Evolutionary conservation across 495 filamentous ascomycete species (phyloP).

Genomic region (Aspergillus mulundensis): DNA sequence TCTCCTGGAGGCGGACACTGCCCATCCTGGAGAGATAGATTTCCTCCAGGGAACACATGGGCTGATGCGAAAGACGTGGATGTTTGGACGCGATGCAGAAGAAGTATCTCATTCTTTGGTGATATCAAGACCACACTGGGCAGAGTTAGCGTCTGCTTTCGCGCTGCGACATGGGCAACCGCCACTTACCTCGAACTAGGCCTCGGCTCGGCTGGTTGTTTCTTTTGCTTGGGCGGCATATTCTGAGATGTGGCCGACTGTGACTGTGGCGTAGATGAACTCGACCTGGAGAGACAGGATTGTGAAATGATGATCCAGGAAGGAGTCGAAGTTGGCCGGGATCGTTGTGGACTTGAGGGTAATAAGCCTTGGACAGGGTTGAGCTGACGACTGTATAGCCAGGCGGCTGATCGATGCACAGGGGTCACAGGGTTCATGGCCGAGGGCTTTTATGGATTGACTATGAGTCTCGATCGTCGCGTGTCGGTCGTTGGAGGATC

Average conservation of each 20-base stretch:
- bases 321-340: background rate
- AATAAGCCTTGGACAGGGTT: conserved; percentile 13
- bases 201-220: conserved; percentile 26
- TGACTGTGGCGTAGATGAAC: conserved; percentile 8
- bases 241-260: conserved; percentile 11
- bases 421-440: conserved; percentile 11
- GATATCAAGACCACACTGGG: conserved; percentile 80
- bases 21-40: conserved; percentile 68
- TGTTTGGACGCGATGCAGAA: conserved; percentile 78
- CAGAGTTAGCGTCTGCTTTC: background rate
- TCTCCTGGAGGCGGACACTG: conserved; percentile 43
- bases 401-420: conserved; percentile 8
- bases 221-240: conserved; percentile 23
- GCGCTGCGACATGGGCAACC: background rate
- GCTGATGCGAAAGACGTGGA: conserved; percentile 84
- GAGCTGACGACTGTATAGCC: conserved; percentile 11
- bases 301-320: background rate
- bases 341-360: conserved; percentile 1
- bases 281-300: background rate
- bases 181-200: conserved; percentile 33
- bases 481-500: background rate
- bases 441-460: background rate
- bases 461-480: background rate
- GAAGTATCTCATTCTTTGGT: conserved; percentile 76
- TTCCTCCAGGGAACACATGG: conserved; percentile 96